phyloP scores from a whole-genome alignment of 2,329 filamentous ascomycete species.

The Trichoderma cornu-damae region DNA sequence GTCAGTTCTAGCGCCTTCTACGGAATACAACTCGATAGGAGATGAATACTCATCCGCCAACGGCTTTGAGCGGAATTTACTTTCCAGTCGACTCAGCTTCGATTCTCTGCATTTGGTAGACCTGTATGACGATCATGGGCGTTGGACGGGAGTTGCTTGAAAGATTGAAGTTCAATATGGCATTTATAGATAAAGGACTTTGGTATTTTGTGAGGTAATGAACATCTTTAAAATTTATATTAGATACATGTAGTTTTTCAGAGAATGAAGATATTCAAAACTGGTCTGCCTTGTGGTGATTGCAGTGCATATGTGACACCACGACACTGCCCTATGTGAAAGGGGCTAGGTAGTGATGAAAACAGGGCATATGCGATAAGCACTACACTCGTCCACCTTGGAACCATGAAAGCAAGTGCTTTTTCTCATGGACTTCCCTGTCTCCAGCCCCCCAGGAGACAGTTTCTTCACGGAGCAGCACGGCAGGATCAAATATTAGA shows the following conservation, averaged over 20 bases:
- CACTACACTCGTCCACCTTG: background rate
- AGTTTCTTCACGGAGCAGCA: background rate
- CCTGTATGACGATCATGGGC: background rate
- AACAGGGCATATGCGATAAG: too few relatives aligned
- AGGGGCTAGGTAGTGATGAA: too few relatives aligned
- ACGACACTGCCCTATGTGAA: too few relatives aligned
- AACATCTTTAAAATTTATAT: too few relatives aligned
- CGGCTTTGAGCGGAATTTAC: background rate
- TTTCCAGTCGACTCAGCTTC: background rate
- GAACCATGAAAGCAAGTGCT: background rate
- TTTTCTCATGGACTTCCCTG: background rate
- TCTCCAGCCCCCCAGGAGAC: background rate
- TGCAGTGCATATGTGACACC: too few relatives aligned
- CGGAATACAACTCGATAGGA: background rate
- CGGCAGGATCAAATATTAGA: slow-evolving; percentile 39
- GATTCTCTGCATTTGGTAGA: background rate
- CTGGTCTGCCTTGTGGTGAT: too few relatives aligned
- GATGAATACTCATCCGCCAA: background rate
- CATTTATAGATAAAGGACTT: background rate
- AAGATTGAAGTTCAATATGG: background rate
- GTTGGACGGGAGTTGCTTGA: background rate
- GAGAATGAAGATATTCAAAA: too few relatives aligned
- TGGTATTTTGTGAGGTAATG: too few relatives aligned
- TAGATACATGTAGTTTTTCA: too few relatives aligned
- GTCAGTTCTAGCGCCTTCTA: background rate